Base-by-base conservation (phyloP, 139 green algal species). In the Chlorella sp. region DNA sequence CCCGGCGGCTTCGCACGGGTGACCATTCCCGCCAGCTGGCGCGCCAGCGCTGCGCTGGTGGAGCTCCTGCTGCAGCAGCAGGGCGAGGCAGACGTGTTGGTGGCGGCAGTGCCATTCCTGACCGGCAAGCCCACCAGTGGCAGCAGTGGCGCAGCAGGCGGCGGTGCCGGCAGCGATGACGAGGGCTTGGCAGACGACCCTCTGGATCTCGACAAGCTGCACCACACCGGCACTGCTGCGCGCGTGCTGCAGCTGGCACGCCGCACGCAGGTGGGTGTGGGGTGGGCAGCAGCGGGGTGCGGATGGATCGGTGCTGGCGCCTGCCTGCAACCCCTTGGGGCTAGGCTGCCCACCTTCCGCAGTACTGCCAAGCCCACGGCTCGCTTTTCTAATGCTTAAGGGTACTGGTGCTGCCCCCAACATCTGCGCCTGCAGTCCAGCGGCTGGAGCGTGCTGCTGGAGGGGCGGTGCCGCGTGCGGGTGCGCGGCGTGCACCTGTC, bases 61-160 rank as follows among this genome's bases (percentile, higher is more conserved):
- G n/a, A 85, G 60, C 65, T 72, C 56, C 62, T 88, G 85, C 51
- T 88, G 60, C 57, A 70, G 25, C 41, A 76, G 17, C 68, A 55
- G 39, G 44, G 51, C 51, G 32, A 16, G 32, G 74, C 41, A 21
- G 63, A 88, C 25, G 63, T 81, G 34, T 18, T 85, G 6, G 85
- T 88, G 12, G 85, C 85, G 9, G 85, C 85, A 3, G 85, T 88
- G 32, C 85, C 84, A 5, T 84, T 78, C 73, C 68, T 85, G 0
- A 67, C 72, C 5, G 26, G 16, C 44, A 26, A 56, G 12, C 62
- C 28, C 44, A 16, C 9, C 7, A 51, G 9, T 7, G 32, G 23
- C 51, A 28, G 28, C 12, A 51, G 38, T 36, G 71, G 26, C 21
- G 76, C 60, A 4, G 57, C 36, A 25, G 74, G 74, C 20, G 41